Percentiles rank a stretch among this genome's conserved stretches.
phyloP scores from a whole-genome alignment of 768 basidiomycete species.

The Russula lepida region DNA sequence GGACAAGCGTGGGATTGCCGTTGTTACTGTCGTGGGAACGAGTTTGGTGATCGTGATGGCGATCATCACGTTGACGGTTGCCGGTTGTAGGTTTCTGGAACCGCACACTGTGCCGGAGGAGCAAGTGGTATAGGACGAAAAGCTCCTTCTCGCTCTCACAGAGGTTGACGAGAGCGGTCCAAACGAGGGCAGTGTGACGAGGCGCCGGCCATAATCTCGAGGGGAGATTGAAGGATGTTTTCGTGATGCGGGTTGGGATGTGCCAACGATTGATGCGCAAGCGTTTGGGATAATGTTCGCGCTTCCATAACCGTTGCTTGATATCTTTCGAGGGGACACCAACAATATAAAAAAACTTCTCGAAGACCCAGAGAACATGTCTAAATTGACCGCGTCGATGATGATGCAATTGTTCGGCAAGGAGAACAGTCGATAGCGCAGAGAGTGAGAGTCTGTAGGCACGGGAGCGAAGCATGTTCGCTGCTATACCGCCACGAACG shows the following conservation, averaged over 20 bases:
- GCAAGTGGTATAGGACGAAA: slow-evolving; percentile 36
- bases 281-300: slow-evolving; percentile 1
- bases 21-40: neutral
- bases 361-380: slow-evolving; percentile 32
- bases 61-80: too few species aligned
- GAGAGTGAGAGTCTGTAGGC: slow-evolving; percentile 6
- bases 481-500: neutral
- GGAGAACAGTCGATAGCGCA: slow-evolving; percentile 7
- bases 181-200: slow-evolving; percentile 31
- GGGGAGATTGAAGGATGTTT: slow-evolving; percentile 11
- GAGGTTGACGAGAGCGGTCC: slow-evolving; percentile 28
- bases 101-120: slow-evolving; percentile 25
- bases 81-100: neutral
- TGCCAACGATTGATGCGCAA: neutral
- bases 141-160: slow-evolving; percentile 22
- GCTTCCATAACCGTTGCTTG: neutral
- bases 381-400: slow-evolving; percentile 1
- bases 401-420: slow-evolving; percentile 26
- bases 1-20: neutral
- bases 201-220: slow-evolving; percentile 29
- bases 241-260: slow-evolving; percentile 28
- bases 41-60: neutral
- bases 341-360: slow-evolving; percentile 41
- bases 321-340: slow-evolving; percentile 39
- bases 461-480: slow-evolving; percentile 4